phyloP scores from a whole-genome alignment of 495 filamentous ascomycete species.

The Hypoxylon fragiforme region DNA sequence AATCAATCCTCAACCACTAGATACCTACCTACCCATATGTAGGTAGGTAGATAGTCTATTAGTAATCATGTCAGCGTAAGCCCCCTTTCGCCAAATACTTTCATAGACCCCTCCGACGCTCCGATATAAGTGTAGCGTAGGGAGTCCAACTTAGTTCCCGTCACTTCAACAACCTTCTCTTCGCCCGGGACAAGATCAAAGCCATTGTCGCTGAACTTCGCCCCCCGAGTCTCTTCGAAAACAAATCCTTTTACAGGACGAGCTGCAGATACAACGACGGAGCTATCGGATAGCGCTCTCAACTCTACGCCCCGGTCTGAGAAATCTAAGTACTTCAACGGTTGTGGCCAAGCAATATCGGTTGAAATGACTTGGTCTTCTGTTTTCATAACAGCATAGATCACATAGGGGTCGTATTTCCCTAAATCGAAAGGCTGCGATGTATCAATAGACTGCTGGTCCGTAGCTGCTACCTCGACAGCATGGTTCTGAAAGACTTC shows the following conservation, averaged over 20 bases:
- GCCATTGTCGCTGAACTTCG: constrained; percentile 51
- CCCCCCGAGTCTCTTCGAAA: constrained; percentile 46
- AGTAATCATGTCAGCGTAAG: too few species aligned
- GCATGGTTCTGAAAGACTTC: constrained; percentile 53
- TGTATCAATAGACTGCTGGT: constrained; percentile 5
- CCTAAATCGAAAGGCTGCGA: constrained; percentile 42
- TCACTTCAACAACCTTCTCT: constrained; percentile 35
- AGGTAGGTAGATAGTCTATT: too few species aligned
- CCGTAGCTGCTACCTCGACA: constrained; percentile 2
- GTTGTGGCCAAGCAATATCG: constrained; percentile 78
- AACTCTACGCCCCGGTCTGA: constrained; percentile 40
- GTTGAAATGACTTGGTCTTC: constrained; percentile 55
- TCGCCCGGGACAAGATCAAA: constrained; percentile 53
- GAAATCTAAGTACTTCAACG: constrained; percentile 77
- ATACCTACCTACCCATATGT: too few species aligned
- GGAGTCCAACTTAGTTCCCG: constrained; percentile 13
- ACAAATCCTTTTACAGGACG: constrained; percentile 55
- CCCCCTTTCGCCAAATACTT: too few species aligned
- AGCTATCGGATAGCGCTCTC: constrained; percentile 14
- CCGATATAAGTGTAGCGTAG: constrained; percentile 38
- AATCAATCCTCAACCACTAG: too few species aligned
- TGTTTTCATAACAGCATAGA: constrained; percentile 53
- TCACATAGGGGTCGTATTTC: constrained; percentile 47
- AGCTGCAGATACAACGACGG: constrained; percentile 38
- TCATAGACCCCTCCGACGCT: constrained; percentile 28